Percentiles rank a stretch among this genome's conserved stretches.
phyloP scores from a whole-genome alignment of 176 grass and related monocot genomes.

The Panicum miliaceum region DNA sequence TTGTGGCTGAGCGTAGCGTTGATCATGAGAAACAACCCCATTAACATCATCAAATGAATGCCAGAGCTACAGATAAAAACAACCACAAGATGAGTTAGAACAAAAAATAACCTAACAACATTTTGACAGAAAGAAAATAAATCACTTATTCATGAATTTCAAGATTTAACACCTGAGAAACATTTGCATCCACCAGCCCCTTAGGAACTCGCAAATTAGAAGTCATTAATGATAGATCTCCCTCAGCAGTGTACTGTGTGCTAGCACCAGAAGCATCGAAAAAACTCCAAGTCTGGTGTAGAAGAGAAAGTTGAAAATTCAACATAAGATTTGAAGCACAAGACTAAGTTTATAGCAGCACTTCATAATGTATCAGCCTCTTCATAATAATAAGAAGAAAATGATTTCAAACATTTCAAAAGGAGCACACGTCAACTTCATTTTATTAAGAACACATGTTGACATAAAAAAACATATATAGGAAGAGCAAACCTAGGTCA shows the following conservation, averaged over 20 bases:
- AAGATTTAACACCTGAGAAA: conserved; percentile 47
- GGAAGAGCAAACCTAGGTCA: neutral
- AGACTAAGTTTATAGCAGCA: neutral
- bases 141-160: neutral
- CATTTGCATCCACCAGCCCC: conserved; percentile 26
- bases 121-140: neutral
- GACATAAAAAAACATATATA: neutral
- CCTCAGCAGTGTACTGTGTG: neutral
- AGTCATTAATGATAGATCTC: conserved; percentile 36
- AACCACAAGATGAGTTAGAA: neutral
- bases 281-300: conserved; percentile 50
- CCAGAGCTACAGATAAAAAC: conserved; percentile 64
- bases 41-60: conserved; percentile 66
- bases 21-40: conserved; percentile 37
- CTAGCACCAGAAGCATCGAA: conserved; percentile 43
- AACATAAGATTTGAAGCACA: conserved; percentile 15
- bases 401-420: neutral
- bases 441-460: conserved; percentile 1
- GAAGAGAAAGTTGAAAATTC: conserved; percentile 16
- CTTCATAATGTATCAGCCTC: neutral
- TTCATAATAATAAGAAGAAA: neutral
- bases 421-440: neutral
- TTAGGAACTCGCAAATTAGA: conserved; percentile 42
- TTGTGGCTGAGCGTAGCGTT: conserved; percentile 4
- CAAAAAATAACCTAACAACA: conserved; percentile 13